These are phyloP conservation scores for Ascocoryne sarcoides DNA, from an alignment of 2,329 filamentous ascomycete genomes.

Conservation along the genomic window DNA sequence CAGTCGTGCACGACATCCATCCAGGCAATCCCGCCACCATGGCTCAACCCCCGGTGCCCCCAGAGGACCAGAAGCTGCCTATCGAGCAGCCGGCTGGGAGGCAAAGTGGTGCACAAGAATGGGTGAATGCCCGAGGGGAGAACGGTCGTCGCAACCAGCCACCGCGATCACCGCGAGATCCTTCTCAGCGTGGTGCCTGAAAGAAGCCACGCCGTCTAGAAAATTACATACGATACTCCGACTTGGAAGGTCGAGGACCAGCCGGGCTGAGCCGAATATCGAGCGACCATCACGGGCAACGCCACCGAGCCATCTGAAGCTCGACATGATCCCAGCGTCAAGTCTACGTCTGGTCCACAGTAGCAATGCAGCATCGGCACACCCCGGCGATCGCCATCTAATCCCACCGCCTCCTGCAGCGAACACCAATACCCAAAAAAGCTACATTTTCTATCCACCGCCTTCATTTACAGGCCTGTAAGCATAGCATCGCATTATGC, in stretches of 20 bases:
- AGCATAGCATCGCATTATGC: neutral
- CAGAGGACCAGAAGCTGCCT: constrained; percentile 51
- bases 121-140: constrained; percentile 40
- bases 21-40: constrained; percentile 16
- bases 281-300: neutral
- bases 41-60: constrained; percentile 1
- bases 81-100: constrained; percentile 46
- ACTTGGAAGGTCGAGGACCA: too few relatives aligned
- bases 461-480: neutral
- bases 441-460: neutral
- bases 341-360: neutral
- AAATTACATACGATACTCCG: neutral
- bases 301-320: neutral
- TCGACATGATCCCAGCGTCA: too few relatives aligned
- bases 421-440: neutral
- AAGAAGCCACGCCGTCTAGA: constrained; percentile 1
- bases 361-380: neutral
- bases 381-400: neutral
- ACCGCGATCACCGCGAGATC: constrained; percentile 33
- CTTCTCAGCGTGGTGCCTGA: constrained; percentile 32
- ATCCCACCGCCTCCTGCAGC: neutral
- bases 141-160: constrained; percentile 31
- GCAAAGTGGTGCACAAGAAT: constrained; percentile 43
- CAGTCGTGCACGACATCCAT: constrained; percentile 37
- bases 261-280: neutral